Evolutionary conservation across 1,139 yeast genomes (phyloP), one percentile per base, ranked within the genome.

Genomic region (Petasospora fabianii): DNA sequence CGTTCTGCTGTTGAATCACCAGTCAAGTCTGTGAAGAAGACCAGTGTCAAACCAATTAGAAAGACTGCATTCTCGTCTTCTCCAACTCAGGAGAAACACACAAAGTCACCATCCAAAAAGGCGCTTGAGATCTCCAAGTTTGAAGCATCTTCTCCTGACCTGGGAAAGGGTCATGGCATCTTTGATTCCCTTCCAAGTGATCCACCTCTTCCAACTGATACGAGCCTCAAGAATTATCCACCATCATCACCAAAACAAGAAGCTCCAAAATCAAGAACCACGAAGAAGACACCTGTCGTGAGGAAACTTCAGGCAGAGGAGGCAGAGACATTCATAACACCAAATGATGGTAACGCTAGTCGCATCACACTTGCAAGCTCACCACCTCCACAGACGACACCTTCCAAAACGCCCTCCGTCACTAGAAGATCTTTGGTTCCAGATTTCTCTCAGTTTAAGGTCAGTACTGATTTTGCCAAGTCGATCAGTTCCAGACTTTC

Each of bases 371-470:
- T 36, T 19, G 50, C 56, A 11, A 39, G 50, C 9, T 45, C 50
- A 2, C 40, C 53, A 7, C 30, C 50, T 2, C 40, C 53, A 7
- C 30, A 35, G 35, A 24, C 47, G 4, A 50, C 50, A 3, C 51
- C 60, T 3, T 35, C 48, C 35, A 30, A 50, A 39, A 14, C 34
- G 44, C 61, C 54, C 6, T 34, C 38, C 24, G 19, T 22, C 11
- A 48, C 48, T 11, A 51, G 58, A 42, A 53, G 36, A 39, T 46
- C 55, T 1, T 32, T 56, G 16, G 42, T 61, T 3, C 62, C 65
- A 8, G 60, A 57, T 41, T 44, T 58, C 14, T 43, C 55, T 4
- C 55, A 53, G 31, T 41, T 58, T 31, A 59, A 53, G 13, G 53
- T 55, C 14, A 55, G 58, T 15, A 32, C 47, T 1, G 52, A 32